Evolutionary conservation across 805 yeast genomes (phyloP), one percentile per base, ranked within the genome.

Genomic region (Vanderwaltozyma yarrowii): DNA sequence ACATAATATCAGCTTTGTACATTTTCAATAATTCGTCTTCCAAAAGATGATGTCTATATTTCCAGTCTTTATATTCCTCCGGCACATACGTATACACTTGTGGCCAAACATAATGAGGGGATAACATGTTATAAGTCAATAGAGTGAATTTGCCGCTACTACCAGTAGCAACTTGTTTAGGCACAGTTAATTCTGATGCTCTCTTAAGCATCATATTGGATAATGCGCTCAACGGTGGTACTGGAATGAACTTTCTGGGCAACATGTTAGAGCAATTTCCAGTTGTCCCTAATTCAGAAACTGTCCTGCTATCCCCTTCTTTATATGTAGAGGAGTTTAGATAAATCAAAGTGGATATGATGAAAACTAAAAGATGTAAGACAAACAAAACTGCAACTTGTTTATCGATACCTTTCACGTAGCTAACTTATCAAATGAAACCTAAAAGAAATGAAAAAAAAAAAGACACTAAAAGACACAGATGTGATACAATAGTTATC

Each of bases 101-200:
- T 1, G 71, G 70, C 82, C 82, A 76, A 56, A 76, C 59, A 43
- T 77, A 77, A 37, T 75, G 74, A 32, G 70, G 72, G 9, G 70
- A 67, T n/a, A 71, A 56, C 50, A 70, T 56, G 46, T 71, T 71
- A 49, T 64, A 71, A 1, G 71, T 61, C 54, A 69, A 45, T 16
- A 70, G 52, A 6, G 65, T 53, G 20, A 63, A 45, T n/a, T 16
- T 26, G 4, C 15, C 13, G 21, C 33, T 27, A 13, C 35, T 11
- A 8, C 27, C 13, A 24, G n/a, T 12, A 24, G 4, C 13, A 8
- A 24, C 24, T 7, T 21, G 6, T 21, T 13, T 26, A 20, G 27
- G 6, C 3, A 32, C 11, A 5, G 18, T 13, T 7, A 28, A 20
- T 13, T 21, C 33, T 4, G 17, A 21, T 5, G 38, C 7, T n/a